Conservation (phyloP, 192 early-diverging fungal species). For the Coemansia sp. region DNA sequence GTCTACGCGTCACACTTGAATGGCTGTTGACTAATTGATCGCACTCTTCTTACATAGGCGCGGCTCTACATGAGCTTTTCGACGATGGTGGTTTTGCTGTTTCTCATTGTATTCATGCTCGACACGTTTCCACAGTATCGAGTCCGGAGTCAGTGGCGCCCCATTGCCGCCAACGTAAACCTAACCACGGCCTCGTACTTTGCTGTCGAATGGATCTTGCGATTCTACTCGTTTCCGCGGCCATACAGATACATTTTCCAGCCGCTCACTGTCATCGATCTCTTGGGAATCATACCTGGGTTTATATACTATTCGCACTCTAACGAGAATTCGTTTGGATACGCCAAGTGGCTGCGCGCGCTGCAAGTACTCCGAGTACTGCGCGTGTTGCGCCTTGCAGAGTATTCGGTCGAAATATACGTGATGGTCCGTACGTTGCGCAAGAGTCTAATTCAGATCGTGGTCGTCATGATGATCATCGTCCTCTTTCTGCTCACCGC, state of each 20-base stretch:
- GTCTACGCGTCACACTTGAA: neutral
- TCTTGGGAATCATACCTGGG: conserved; percentile 38
- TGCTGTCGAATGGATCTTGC: conserved; percentile 42
- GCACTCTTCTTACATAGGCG: conserved; percentile 8
- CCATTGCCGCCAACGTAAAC: conserved; percentile 29
- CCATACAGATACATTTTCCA: conserved; percentile 25
- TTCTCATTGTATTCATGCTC: conserved; percentile 54
- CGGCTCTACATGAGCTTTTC: conserved; percentile 46
- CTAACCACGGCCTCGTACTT: conserved; percentile 42
- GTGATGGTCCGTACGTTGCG: conserved; percentile 45
- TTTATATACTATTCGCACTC: conserved; percentile 22
- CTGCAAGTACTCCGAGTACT: conserved; percentile 42
- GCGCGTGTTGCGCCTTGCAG: conserved; percentile 42
- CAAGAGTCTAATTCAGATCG: conserved; percentile 40
- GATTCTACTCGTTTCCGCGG: conserved; percentile 34
- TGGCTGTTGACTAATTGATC: neutral
- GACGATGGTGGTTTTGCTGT: conserved; percentile 38
- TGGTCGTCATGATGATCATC: conserved; percentile 46
- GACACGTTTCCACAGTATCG: conserved; percentile 52
- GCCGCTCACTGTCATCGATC: conserved; percentile 38
- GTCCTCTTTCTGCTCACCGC: conserved; percentile 31
- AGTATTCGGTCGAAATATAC: conserved; percentile 50
- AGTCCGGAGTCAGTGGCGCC: conserved; percentile 28
- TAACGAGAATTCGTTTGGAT: conserved; percentile 11
- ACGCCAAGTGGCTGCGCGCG: conserved; percentile 46